Base-by-base conservation (phyloP, 345 rosid species). In the Laguncularia racemosa region DNA sequence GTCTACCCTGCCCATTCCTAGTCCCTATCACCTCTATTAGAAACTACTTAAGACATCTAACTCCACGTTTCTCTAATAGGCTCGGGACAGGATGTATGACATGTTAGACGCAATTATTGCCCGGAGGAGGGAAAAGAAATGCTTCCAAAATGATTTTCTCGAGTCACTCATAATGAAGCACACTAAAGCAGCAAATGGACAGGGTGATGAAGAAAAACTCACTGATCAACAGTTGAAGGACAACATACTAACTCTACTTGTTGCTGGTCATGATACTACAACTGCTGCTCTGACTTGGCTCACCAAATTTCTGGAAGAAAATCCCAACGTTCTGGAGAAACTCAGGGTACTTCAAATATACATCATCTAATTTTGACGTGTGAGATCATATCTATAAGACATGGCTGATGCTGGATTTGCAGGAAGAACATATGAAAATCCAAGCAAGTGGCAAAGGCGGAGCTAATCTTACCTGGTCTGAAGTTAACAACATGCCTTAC, bases 241-340 rank as follows among this genome's bases (percentile, higher is more conserved):
- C 73, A 82, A 82, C 45, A 56, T 85, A 38, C 57, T 82, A 13
- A 82, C 91, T 57, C 74, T 85, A 28, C 74, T 85, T 15, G 73
- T 85, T 60, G 88, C 88, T 28, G 91, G 91, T 6, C 91, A 82
- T 60, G 84, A 85, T 48, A 85, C 91, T 52, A 85, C 85, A 4
- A 80, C 85, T 14, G 82, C 91, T 49, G 87, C 78, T 56, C 72
- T 85, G 46, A 82, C 91, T 16, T 82, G 88, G 84, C 66, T 80
- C 67, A 50, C 76, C 63, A 80, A 82, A 54, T 78, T 82, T 73
- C 82, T 81, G 1, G 81, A 48, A 54, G 85, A 82, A 64, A 85
- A 78, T 60, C 81, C 84, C 12, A 40, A 28, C 14, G 79, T 80
- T 56, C 43, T 80, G 56, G 72, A 82, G 46, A 55, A 71, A 62